Percentiles rank a stretch among this genome's conserved stretches.
Conservation (phyloP, 164 flowering plant genomes). For the Brasenia schreberi region DNA sequence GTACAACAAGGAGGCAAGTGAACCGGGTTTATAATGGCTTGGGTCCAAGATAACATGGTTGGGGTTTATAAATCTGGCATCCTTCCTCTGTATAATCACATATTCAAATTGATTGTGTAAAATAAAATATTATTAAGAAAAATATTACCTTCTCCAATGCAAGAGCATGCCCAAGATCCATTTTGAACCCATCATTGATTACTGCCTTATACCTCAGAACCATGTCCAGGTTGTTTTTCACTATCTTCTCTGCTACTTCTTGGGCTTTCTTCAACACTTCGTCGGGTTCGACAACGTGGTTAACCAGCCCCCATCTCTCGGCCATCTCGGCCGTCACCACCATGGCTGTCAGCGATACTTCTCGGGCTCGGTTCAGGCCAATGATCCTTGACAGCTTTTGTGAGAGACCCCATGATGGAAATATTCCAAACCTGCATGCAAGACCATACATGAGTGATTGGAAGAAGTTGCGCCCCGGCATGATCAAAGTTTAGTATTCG, state of each 20-base stretch:
- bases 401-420: conserved; percentile 97
- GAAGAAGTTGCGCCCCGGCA: no score
- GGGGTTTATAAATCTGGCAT: no score
- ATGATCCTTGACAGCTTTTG: conserved; percentile 86
- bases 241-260: conserved; percentile 69
- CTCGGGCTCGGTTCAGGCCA: conserved; percentile 82
- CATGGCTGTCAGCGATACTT: conserved; percentile 56
- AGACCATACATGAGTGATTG: not conserved
- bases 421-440: conserved; percentile 74
- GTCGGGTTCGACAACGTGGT: conserved; percentile 57
- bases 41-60: no score
- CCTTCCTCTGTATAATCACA: no score
- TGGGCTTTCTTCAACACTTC: conserved; percentile 61
- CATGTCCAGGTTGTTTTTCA: conserved; percentile 65
- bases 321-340: conserved; percentile 74
- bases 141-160: conserved; percentile 68
- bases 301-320: conserved; percentile 82
- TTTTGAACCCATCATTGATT: conserved; percentile 74
- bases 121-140: not conserved
- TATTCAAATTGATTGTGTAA: no score
- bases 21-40: no score
- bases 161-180: conserved; percentile 57
- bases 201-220: conserved; percentile 76
- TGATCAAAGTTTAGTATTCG: no score
- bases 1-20: no score